A percentile compares a stretch with the other conserved stretches of the same genome.
Conservation (phyloP, 306 rosid genomes). For the Lablab purpureus region DNA sequence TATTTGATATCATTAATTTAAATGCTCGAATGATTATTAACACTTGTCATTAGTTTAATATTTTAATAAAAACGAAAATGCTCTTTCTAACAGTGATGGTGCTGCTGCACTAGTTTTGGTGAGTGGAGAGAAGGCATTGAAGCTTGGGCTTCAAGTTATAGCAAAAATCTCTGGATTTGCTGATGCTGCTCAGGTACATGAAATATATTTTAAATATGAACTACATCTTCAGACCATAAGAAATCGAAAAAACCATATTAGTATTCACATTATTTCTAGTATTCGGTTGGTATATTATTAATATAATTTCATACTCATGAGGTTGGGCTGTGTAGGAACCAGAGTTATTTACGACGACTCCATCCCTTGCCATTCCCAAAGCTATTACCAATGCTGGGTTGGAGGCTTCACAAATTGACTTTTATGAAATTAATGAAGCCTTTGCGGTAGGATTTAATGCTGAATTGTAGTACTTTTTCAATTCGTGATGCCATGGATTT, state of each 20-base stretch:
- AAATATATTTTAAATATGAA: constrained; percentile 33
- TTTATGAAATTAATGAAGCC: constrained; percentile 97
- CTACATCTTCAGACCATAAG: constrained; percentile 15
- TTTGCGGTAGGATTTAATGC: constrained; percentile 71
- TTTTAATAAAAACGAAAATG: constrained; percentile 27
- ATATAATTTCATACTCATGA: constrained; percentile 39
- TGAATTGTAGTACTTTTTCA: constrained; percentile 33
- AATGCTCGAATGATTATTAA: constrained; percentile 20
- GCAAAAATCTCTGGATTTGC: constrained; percentile 94
- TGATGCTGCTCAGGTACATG: constrained; percentile 95
- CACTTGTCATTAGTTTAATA: not conserved
- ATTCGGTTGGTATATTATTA: constrained; percentile 8
- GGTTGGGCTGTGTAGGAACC: constrained; percentile 73
- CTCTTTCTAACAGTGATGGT: constrained; percentile 77
- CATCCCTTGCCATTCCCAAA: constrained; percentile 96
- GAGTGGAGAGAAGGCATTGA: constrained; percentile 87
- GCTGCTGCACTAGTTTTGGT: constrained; percentile 97
- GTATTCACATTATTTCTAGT: constrained; percentile 19
- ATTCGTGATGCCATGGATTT: constrained; percentile 15
- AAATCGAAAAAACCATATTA: constrained; percentile 24
- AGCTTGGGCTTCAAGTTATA: constrained; percentile 90
- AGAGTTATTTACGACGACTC: constrained; percentile 96
- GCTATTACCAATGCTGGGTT: constrained; percentile 88
- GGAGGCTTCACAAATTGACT: constrained; percentile 80
- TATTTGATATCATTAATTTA: constrained; percentile 33